Base-by-base conservation (phyloP, 148 eudicot species). In the Rhododendron henanense region DNA sequence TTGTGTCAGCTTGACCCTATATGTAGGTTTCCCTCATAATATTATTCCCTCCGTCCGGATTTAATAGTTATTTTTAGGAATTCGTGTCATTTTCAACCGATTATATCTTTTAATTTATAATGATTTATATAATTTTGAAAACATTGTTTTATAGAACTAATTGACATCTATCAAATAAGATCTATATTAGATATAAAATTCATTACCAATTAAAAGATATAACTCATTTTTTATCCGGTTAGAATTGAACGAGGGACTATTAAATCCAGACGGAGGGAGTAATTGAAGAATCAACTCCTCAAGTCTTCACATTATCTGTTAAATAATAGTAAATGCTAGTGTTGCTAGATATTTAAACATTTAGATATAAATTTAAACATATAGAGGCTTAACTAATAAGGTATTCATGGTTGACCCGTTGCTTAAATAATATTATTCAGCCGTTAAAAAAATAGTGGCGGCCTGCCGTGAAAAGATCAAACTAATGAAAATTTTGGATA, bases 351-450 rank as follows among this genome's bases (percentile, higher is more conserved):
- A 47, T 21, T 21, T 61, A 41, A 41, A 61, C 10, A 61, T 61
- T 1, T 61, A 7, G 28, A 47, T 47, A 47, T 47, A 47, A 47
- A 47, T 41, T 41, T 41, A 41, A 41, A 6, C 6, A 41, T 41
- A 41, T 41, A 6, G 6, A 65, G 25, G 73, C 3, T 25, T 69
- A 69, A 14, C 6, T 1, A 51, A 11, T 14, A 63, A 61, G 37
- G 75, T 61, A 21, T n/a, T 82, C 84, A 31, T n/a, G 84, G 75
- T 82, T 82, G 84, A 82, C 84, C 84, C 25, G 33, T 2, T 41
- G 37, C 75, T 39, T 71, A n/a, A n/a, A 37, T n/a, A 41, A 61
- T 41, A 4, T 39, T 39, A 39, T 69, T 39, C 53, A 61, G 2
- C 41, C 76, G 14, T 23, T 31, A 71, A 33, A 5, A 39, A 11